phyloP scores from a whole-genome alignment of 2,329 filamentous ascomycete species.

The Colletotrichum liaoningense region DNA sequence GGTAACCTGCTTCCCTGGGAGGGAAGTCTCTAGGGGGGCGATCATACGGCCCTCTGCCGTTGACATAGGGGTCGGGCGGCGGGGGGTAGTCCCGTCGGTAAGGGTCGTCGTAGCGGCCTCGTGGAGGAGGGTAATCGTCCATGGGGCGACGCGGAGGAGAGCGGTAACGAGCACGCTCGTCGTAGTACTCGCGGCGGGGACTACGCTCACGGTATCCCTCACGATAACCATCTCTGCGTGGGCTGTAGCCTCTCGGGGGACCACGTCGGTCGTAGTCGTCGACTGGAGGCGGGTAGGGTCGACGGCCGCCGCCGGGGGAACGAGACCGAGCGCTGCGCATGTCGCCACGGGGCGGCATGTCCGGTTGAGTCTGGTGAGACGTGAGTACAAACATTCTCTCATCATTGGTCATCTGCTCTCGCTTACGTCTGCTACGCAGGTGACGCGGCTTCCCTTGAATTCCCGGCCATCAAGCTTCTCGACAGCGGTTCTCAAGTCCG shows the following conservation, averaged over 20 bases:
- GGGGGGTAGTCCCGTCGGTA: conserved; percentile 78
- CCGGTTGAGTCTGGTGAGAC: conserved; percentile 76
- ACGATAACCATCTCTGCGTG: conserved; percentile 72
- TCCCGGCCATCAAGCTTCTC: conserved; percentile 94
- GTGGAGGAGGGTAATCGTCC: conserved; percentile 79
- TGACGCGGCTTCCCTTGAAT: conserved; percentile 90
- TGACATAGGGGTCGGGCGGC: conserved; percentile 71
- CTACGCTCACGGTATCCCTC: conserved; percentile 91
- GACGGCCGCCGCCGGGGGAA: conserved; percentile 71
- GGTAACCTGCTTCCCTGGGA: conserved; percentile 63
- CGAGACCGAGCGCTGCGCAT: conserved; percentile 80
- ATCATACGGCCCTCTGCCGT: conserved; percentile 64
- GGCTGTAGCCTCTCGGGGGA: conserved; percentile 85
- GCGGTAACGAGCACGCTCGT: conserved; percentile 82
- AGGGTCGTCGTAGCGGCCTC: conserved; percentile 80
- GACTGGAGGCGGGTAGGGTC: conserved; percentile 74
- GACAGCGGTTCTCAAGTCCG: conserved; percentile 89
- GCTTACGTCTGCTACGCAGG: conserved; percentile 88
- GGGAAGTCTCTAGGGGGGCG: conserved; percentile 62
- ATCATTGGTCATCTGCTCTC: conserved; percentile 35
- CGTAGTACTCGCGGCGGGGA: conserved; percentile 88
- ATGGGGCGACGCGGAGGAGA: conserved; percentile 82
- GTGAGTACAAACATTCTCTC: conserved; percentile 18
- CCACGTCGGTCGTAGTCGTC: conserved; percentile 89
- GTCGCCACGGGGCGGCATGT: conserved; percentile 76